These are phyloP conservation scores for Populus nigra DNA, from an alignment of 345 rosid genomes.

Conservation along the genomic window DNA sequence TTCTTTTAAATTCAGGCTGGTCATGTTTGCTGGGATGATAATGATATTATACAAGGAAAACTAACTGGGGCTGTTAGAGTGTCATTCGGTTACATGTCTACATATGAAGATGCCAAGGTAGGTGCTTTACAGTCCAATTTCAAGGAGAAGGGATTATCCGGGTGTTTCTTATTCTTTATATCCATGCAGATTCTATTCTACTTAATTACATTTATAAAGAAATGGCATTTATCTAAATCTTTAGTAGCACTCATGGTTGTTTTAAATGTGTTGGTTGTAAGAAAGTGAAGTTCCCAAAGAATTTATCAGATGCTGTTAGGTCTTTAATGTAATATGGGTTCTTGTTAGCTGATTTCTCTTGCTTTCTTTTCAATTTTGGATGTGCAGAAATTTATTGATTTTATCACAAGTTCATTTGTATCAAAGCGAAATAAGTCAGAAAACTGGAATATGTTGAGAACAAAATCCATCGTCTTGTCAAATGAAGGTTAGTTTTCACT, in stretches of 20 bases:
- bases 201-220: neutral
- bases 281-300: neutral
- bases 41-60: slow-evolving; percentile 75
- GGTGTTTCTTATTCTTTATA: slow-evolving; percentile 4
- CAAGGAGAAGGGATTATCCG: neutral
- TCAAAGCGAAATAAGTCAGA: slow-evolving; percentile 34
- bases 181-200: neutral
- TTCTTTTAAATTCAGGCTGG: slow-evolving; percentile 59
- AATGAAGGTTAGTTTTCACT: slow-evolving; percentile 37
- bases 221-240: neutral
- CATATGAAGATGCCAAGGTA: slow-evolving; percentile 92
- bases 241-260: neutral
- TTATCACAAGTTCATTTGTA: slow-evolving; percentile 60
- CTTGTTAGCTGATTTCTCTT: neutral
- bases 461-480: slow-evolving; percentile 32
- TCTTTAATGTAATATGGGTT: neutral
- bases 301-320: neutral
- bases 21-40: slow-evolving; percentile 96
- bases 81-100: slow-evolving; percentile 96
- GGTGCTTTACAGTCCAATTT: slow-evolving; percentile 1
- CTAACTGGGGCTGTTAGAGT: slow-evolving; percentile 93
- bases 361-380: slow-evolving; percentile 3
- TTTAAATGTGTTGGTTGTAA: neutral
- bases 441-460: slow-evolving; percentile 28
- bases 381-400: slow-evolving; percentile 75